These are phyloP conservation scores for Xylaria sp. DNA, from an alignment of 2,329 filamentous ascomycete genomes.

Conservation along the genomic window DNA sequence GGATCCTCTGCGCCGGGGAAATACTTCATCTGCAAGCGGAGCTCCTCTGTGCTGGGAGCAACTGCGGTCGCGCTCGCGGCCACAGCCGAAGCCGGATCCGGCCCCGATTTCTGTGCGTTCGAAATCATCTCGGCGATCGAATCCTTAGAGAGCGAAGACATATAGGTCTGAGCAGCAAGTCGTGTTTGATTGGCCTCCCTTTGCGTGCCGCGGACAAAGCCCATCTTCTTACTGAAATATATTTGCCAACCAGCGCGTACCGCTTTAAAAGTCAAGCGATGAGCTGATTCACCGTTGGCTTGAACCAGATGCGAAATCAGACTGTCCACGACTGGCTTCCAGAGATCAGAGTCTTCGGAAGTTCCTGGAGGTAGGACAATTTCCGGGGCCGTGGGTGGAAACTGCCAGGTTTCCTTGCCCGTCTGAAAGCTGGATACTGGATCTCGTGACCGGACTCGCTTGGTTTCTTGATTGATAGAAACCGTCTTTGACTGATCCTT, in stretches of 20 bases:
- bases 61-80: too few relatives aligned
- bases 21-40: conserved; percentile 41
- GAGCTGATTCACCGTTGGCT: conserved; percentile 17
- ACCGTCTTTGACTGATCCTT: conserved; percentile 4
- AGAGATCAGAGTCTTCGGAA: conserved; percentile 8
- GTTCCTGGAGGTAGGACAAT: conserved; percentile 5
- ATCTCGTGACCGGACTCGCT: conserved; percentile 8
- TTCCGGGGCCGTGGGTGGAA: conserved; percentile 11
- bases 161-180: conserved; percentile 14
- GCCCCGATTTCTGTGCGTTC: conserved; percentile 7
- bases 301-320: conserved; percentile 11
- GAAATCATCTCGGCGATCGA: conserved; percentile 17
- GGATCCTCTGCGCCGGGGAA: conserved; percentile 46
- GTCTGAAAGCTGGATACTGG: conserved; percentile 19
- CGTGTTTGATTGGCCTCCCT: conserved; percentile 15
- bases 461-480: background rate
- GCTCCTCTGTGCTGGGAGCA: conserved; percentile 24
- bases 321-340: conserved; percentile 7
- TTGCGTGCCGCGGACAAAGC: conserved; percentile 21
- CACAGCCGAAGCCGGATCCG: background rate
- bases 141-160: conserved; percentile 11
- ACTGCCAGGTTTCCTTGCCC: conserved; percentile 18
- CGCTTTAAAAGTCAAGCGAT: conserved; percentile 20
- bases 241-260: conserved; percentile 20
- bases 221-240: conserved; percentile 19